Evolutionary conservation across 139 green algal species (phyloP), one percentile per base, ranked within the genome.

Genomic region (Spirogloea muscicola): DNA sequence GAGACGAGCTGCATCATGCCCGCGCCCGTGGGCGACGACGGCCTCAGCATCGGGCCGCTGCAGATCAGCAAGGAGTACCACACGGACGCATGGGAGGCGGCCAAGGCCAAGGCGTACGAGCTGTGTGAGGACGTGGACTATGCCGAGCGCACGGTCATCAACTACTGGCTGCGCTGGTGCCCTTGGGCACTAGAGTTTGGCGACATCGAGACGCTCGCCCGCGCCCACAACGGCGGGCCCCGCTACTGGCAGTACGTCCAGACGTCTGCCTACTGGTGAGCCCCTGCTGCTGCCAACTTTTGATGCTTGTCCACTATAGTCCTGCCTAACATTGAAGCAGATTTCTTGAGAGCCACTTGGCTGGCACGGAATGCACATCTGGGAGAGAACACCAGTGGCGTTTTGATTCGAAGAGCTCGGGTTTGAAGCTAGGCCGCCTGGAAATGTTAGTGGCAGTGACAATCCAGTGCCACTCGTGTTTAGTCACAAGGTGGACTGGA

Each of bases 101-200:
- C 18, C 49, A 21, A 84, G 34, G 2, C 0, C 10, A 16, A 38
- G 41, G 34, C 72, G 10, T 70, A 79, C 39, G 13, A 52, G 2
- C 10, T 48, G 21, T 84, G 67, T 42, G 70, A 85, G 52, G 79
- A 85, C 38, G 52, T 85, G 37, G 65, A 82, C 36, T 58, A 85
- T 34, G 49, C 77, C 21, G 79, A 85, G 57, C 31, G 39, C 18
- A 85, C 79, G 44, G 67, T 63, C 25, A 49, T 83, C 41, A 60
- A 76, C 33, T 86, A 86, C 77, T 86, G 80, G 80, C 64, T 82
- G 21, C 42, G 79, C n/a, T 86, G 62, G 49, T 86, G 80, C 58
- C 80, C 80, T 16, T 86, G 77, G 80, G 81, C 80, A 27, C 77
- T 86, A 25, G 59, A 86, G 55, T 85, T 86, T 44, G 43, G 57